Evolutionary conservation across 2,329 filamentous ascomycete species (phyloP), one percentile per base, ranked within the genome.

Genomic region (Phialemonium atrogriseum): DNA sequence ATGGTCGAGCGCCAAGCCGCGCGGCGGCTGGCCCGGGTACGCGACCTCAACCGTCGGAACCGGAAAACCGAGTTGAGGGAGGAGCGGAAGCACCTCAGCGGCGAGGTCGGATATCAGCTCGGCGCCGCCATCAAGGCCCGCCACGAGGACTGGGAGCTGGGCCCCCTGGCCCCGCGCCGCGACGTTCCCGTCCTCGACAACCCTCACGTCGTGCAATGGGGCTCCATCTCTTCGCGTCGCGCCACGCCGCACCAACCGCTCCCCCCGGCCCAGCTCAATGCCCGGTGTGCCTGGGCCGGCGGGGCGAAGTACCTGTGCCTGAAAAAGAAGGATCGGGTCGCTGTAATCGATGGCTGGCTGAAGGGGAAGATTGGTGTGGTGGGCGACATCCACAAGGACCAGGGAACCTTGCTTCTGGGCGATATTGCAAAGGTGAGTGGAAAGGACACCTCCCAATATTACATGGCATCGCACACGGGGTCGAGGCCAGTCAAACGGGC

Each of bases 291-390:
- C 18, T 77, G 73, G 73, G 68, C 68, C n/a, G 70, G 73, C 26
- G 67, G 66, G 21, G 43, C 56, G 19, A 62, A 63, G 43, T 68
- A 69, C 54, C 64, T 84, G 39, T 80, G 77, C 43, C 62, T 88
- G 36, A 71, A 68, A 15, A 50, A 60, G 4, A 77, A 79, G 6
- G 91, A 96, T 58, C 73, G 91, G 37, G 87, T 95, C 19, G 84
- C 89, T 32, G 62, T 96, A 36, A 60, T 86, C 33, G 75, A 80
- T 38, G 88, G 89, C 7, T 71, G 70, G 21, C 83, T 91, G 49
- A 82, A 79, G 62, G 87, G 87, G 48, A 84, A 80, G 62, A 91
- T 98, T 57, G 84, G 84, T 30, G 62, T 63, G n/a, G 73, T 96
- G 26, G 56, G 54, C 37, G 54, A 62, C 2, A 62, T 93, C 27